Percentiles rank a stretch among this genome's conserved stretches.
Evolutionary conservation across 352 stramenopile genomes (phyloP).

Genomic region (Globisporangium viniferum): DNA sequence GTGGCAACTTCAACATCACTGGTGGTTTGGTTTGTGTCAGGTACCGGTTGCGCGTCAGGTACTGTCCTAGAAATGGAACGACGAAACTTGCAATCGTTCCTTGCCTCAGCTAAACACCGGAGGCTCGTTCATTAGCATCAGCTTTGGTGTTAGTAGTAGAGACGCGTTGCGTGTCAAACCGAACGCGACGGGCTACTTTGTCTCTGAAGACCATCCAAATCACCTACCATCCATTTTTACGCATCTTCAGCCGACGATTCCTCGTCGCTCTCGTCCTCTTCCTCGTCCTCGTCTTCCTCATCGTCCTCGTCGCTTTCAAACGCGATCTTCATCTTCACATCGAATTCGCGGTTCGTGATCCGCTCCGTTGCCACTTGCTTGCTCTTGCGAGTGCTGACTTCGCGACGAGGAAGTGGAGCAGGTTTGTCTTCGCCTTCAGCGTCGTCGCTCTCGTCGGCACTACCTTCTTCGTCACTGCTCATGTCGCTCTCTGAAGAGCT

Average conservation of each 20-base stretch:
- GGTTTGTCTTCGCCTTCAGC: conserved; percentile 14
- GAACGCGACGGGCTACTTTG: not conserved
- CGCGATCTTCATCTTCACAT: conserved; percentile 54
- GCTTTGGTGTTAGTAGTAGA: not conserved
- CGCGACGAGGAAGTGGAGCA: conserved; percentile 21
- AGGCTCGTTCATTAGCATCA: not conserved
- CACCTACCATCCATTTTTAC: not conserved
- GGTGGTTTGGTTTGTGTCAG: not conserved
- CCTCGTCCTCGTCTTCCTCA: conserved; percentile 31
- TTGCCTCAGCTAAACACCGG: not conserved
- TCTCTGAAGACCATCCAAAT: not conserved
- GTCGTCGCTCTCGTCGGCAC: conserved; percentile 13
- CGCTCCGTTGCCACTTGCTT: conserved; percentile 55
- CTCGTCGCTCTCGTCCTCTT: conserved; percentile 14
- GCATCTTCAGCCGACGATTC: conserved; percentile 18
- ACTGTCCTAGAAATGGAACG: not conserved
- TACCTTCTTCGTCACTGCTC: conserved; percentile 21
- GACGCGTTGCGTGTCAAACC: not conserved
- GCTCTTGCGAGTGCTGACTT: conserved; percentile 48
- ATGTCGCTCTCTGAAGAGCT: conserved; percentile 34
- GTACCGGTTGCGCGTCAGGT: not conserved
- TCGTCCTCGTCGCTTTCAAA: conserved; percentile 37
- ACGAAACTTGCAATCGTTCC: not conserved
- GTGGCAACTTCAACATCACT: not conserved
- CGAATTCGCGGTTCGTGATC: conserved; percentile 57